Evolutionary conservation across 352 stramenopile genomes (phyloP).

Genomic region (Phytophthora nicotianae): DNA sequence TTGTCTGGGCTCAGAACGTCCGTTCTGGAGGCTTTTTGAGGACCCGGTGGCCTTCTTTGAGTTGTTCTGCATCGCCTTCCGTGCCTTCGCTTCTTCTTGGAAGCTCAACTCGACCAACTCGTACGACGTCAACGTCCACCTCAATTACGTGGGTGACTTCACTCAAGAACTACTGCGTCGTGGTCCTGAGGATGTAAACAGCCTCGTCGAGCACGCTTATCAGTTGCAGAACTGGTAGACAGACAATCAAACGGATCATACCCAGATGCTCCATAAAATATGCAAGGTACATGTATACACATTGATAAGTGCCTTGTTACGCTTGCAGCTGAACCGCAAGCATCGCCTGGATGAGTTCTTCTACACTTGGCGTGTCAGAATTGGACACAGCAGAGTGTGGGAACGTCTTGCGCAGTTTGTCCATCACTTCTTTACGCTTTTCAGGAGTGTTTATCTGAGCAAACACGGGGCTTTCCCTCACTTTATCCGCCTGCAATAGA

Average conservation of each 20-base stretch:
- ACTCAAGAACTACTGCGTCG: conserved; percentile 73
- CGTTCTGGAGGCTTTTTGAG: conserved; percentile 88
- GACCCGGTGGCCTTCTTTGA: conserved; percentile 86
- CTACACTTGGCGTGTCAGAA: conserved; percentile 10
- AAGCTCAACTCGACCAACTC: conserved; percentile 49
- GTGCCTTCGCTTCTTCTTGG: conserved; percentile 75
- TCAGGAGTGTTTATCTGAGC: conserved; percentile 44
- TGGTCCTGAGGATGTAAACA: conserved; percentile 58
- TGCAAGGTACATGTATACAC: conserved; percentile 38
- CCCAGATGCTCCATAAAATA: conserved; percentile 28
- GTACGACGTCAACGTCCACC: conserved; percentile 62
- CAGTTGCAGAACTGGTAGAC: conserved; percentile 80
- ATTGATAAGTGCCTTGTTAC: conserved; percentile 18
- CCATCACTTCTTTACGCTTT: conserved; percentile 49
- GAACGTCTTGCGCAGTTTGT: conserved; percentile 36
- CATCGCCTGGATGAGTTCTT: conserved; percentile 37
- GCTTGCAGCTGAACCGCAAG: conserved; percentile 20
- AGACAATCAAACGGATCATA: conserved; percentile 6
- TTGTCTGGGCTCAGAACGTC: conserved; percentile 73
- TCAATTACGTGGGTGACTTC: conserved; percentile 76
- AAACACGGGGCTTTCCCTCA: conserved; percentile 43
- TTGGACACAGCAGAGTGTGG: conserved; percentile 7
- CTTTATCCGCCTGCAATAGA: conserved; percentile 36
- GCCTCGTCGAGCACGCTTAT: conserved; percentile 69
- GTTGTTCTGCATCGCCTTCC: conserved; percentile 78